phyloP scores from a whole-genome alignment of 1,284 basidiomycete genomes.

The Austroboletus rostrupii region DNA sequence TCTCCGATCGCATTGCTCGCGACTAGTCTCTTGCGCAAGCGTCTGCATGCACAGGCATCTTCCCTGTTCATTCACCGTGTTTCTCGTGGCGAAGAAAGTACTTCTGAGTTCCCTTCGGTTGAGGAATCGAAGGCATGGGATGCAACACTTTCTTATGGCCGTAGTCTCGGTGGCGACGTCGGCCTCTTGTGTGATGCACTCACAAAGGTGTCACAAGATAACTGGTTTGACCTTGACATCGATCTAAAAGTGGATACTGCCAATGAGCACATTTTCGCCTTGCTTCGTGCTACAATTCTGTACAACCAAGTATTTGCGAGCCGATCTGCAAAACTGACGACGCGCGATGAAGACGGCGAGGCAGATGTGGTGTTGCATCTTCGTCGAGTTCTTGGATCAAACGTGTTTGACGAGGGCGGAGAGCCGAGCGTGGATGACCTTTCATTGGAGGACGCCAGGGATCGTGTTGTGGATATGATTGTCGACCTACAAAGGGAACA shows the following conservation, averaged over 20 bases:
- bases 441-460: constrained; percentile 61
- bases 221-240: constrained; percentile 25
- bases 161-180: constrained; percentile 56
- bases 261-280: constrained; percentile 44
- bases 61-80: constrained; percentile 50
- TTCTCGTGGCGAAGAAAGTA: constrained; percentile 26
- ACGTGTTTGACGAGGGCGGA: constrained; percentile 50
- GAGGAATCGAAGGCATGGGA: constrained; percentile 34
- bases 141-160: constrained; percentile 52
- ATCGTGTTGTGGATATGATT: constrained; percentile 64
- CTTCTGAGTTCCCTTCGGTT: constrained; percentile 13
- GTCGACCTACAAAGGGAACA: constrained; percentile 45
- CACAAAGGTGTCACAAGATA: constrained; percentile 49
- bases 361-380: constrained; percentile 42
- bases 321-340: constrained; percentile 22
- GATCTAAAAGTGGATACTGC: constrained; percentile 19
- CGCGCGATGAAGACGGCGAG: constrained; percentile 3
- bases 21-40: constrained; percentile 42
- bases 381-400: constrained; percentile 50
- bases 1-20: constrained; percentile 51
- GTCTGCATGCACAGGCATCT: constrained; percentile 48
- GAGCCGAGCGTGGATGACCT: constrained; percentile 27
- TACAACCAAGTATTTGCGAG: constrained; percentile 56
- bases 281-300: constrained; percentile 54
- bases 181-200: constrained; percentile 50